Evolutionary conservation across 148 eudicot genomes (phyloP), one percentile per base, ranked within the genome.

Genomic region (Nepenthes gracilis): DNA sequence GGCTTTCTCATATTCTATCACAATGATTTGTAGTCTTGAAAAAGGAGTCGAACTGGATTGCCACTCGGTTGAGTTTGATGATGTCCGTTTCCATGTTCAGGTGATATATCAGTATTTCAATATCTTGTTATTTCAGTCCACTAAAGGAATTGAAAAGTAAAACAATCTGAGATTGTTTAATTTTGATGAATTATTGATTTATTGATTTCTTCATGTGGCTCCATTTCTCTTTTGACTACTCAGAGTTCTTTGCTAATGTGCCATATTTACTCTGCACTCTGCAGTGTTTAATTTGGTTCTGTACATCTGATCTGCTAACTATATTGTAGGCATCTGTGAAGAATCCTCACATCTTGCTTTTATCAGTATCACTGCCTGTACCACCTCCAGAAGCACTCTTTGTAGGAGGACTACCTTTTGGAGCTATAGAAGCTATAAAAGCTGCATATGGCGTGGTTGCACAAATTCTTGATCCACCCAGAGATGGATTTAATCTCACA

Each of bases 401-500:
- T 70, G 67, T 72, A 66, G 87, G 78, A 10, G 99, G 99, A 58
- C 83, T 93, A 58, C 99, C 99, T 63, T 74, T 68, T 72, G 99
- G 95, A 60, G 96, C 99, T 52, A 84, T 93, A 59, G 99, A 93
- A 78, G 96, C 99, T 40, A 73, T 93, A 69, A 93, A 93, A 77
- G 81, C 89, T 66, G 75, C 95, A 51, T 93, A 82, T 78, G 95
- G 89, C 37, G 72, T 61, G 13, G 70, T 76, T 47, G 78, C 81
- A 57, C 88, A 93, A 60, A 89, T 93, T 81, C 94, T 82, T 64
- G 99, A 93, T 81, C 99, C 99, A 63, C 99, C 99, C 23, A 88
- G 77, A 74, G 99, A 93, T 72, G 88, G 92, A 65, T 93, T 75
- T 72, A 93, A 86, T 71, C 99, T 93, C 73, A 93, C 99, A 33